These are phyloP conservation scores for Ceriops zippeliana DNA, from an alignment of 345 rosid species.

Conservation along the genomic window DNA sequence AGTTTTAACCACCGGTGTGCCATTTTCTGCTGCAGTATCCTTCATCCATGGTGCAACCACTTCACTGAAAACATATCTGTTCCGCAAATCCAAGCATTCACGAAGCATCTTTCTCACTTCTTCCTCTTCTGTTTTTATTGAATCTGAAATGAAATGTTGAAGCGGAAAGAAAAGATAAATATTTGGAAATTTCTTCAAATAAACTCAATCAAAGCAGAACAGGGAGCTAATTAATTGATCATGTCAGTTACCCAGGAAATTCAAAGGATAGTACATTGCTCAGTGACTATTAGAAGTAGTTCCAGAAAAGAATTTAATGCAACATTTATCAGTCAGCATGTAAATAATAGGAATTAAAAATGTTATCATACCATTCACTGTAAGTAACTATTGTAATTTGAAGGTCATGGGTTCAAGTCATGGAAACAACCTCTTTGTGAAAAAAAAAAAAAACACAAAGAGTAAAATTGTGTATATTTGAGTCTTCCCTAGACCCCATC, in stretches of 20 bases:
- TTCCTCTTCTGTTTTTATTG: conserved; percentile 41
- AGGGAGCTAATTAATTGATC: not conserved
- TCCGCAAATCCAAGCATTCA: conserved; percentile 46
- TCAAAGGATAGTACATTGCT: not conserved
- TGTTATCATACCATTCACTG: conserved; percentile 25
- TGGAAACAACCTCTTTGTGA: no score
- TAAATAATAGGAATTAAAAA: conserved; percentile 8
- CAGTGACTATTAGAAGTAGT: no score
- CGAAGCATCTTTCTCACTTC: conserved; percentile 49
- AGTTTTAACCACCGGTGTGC: conserved; percentile 15
- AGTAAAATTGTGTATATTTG: no score
- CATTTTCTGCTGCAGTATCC: conserved; percentile 21
- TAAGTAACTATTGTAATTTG: not conserved
- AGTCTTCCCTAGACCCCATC: no score
- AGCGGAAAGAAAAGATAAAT: conserved; percentile 1
- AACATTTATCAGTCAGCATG: no score
- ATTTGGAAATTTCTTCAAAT: not conserved
- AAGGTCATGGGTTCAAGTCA: no score
- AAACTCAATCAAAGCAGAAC: not conserved
- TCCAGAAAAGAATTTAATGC: no score
- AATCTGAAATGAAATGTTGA: conserved; percentile 21
- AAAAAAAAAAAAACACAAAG: no score
- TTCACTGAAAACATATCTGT: conserved; percentile 40
- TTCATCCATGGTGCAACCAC: conserved; percentile 44
- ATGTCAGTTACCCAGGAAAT: not conserved